Base-by-base conservation (phyloP, 2,329 filamentous ascomycete genomes). In the Aspergillus floridensis region DNA sequence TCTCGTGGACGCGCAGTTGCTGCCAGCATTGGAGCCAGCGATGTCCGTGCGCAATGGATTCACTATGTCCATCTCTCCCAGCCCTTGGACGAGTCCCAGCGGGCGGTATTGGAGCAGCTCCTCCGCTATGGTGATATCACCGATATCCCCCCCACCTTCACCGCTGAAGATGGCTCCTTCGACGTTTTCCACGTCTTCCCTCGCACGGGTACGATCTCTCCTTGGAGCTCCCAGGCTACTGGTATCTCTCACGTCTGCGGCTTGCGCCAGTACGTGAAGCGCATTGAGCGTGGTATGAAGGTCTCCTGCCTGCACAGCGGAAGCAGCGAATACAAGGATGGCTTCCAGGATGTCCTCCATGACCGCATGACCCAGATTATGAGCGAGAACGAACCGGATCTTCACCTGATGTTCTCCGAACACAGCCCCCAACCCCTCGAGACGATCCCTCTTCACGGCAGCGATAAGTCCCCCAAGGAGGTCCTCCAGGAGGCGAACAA, bases 181-280 rank as follows among this genome's bases (percentile, higher is more conserved):
- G 77, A 82, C 52, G 80, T 88, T 63, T 84, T 90, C 73, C 91
- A 92, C 72, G 83, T 96, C 59, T 87, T 85, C 50, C 93, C 93
- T 21, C 86, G 93, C 66, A 90, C 90, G 19, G 86, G 86, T 68
- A 93, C 86, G 2, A 88, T 96, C 66, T 97, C 93, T 46, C 95
- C 95, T 73, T 99, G 95, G 95, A 97, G 92, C 77, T 96, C 93
- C 58, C 93, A 97, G 76, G 93, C 93, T 29, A 96, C 93, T 50
- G 93, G 88, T 73, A 97, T 98, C 74, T 90, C 93, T 56, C 88
- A 95, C 66, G 93, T 97, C 32, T 98, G 93, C 73, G 93, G 91
- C 26, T 81, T 98, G 60, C 86, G 87, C 47, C 77, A 86, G 56
- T 83, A 89, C 31, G 84, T 88, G 51, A 82, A 88, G 72, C 88